Evolutionary conservation across 169 alveolate genomes (phyloP), one percentile per base, ranked within the genome.

Genomic region (Plasmodium fragile): DNA sequence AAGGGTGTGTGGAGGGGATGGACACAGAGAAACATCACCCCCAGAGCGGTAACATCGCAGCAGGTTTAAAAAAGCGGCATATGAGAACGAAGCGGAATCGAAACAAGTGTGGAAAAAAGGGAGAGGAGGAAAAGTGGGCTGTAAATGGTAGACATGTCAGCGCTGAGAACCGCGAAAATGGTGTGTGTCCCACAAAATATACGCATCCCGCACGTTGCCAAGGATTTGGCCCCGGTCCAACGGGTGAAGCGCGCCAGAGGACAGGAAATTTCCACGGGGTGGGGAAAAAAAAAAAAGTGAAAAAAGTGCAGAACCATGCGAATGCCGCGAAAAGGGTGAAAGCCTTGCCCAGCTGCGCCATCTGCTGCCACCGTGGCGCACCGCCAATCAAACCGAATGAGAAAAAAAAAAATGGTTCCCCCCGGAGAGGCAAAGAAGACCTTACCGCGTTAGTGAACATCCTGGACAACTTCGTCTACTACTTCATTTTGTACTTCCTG

Each of bases 401-500:
- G 6, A 22, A 65, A 59, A 59, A 59, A 7, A 65, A 65, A 65
- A 65, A 25, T 3, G 36, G 36, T 18, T 65, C 18, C 75, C 34
- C 11, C 36, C n/a, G 16, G 30, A 65, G 18, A 4, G 75, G 30
- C 39, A 65, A 65, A 65, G 36, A 43, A 83, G 8, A 43, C 28
- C 41, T 11, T 3, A 53, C 32, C 13, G 89, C 28, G 32, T 25
- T 87, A 43, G 45, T 45, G 69, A 87, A 75, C 87, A 77, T 87
- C 25, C 49, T 87, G 41, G 71, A 87, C 49, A 87, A 52, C 71
- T 87, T 28, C 70, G 89, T 77, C 32, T 78, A 87, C 81, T 87
- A 87, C 72, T 87, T 53, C 72, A 87, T 87, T 73, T 77, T 87
- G 36, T 87, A 77, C 81, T 87, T 75, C 80, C 80, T 87, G 30